phyloP scores from a whole-genome alignment of 805 yeast genomes.

The Hanseniaspora occidentalis region DNA sequence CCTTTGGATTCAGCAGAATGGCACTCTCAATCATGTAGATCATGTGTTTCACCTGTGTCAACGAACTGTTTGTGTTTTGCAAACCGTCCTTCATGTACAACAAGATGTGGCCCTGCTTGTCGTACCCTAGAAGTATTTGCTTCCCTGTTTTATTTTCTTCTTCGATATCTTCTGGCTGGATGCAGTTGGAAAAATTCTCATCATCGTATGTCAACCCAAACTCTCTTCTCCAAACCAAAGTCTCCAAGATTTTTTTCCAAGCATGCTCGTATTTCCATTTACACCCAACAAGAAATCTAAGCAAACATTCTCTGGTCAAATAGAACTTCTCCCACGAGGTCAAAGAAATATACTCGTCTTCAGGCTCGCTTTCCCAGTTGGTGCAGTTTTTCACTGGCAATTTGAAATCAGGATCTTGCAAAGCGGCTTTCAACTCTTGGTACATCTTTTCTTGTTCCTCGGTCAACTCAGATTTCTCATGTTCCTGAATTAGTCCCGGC shows the following conservation, averaged over 20 bases:
- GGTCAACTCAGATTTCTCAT: slow-evolving; percentile 10
- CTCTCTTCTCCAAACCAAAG: slow-evolving; percentile 43
- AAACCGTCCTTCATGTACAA: slow-evolving; percentile 40
- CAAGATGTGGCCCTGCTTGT: slow-evolving; percentile 40
- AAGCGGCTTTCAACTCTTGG: slow-evolving; percentile 10
- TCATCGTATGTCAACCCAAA: slow-evolving; percentile 34
- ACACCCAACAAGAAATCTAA: slow-evolving; percentile 38
- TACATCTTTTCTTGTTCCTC: slow-evolving; percentile 12
- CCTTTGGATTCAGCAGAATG: slow-evolving; percentile 43
- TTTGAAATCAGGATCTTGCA: slow-evolving; percentile 12
- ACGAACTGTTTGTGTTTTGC: slow-evolving; percentile 40
- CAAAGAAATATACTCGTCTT: slow-evolving; percentile 25
- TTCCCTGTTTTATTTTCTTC: slow-evolving; percentile 42
- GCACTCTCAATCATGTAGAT: slow-evolving; percentile 46
- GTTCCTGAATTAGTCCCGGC: slow-evolving; percentile 1
- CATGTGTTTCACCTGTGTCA: slow-evolving; percentile 42
- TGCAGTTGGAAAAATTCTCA: slow-evolving; percentile 21
- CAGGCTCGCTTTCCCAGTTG: slow-evolving; percentile 6
- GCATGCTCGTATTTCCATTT: slow-evolving; percentile 36
- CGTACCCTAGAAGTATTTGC: slow-evolving; percentile 41
- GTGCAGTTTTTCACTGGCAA: slow-evolving; percentile 10
- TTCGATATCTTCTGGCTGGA: slow-evolving; percentile 31
- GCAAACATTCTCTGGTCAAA: slow-evolving; percentile 39
- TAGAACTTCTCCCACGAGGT: slow-evolving; percentile 23
- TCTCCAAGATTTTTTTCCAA: slow-evolving; percentile 32